phyloP scores from a whole-genome alignment of 2,329 filamentous ascomycete genomes.

The Zymoseptoria pseudotritici region DNA sequence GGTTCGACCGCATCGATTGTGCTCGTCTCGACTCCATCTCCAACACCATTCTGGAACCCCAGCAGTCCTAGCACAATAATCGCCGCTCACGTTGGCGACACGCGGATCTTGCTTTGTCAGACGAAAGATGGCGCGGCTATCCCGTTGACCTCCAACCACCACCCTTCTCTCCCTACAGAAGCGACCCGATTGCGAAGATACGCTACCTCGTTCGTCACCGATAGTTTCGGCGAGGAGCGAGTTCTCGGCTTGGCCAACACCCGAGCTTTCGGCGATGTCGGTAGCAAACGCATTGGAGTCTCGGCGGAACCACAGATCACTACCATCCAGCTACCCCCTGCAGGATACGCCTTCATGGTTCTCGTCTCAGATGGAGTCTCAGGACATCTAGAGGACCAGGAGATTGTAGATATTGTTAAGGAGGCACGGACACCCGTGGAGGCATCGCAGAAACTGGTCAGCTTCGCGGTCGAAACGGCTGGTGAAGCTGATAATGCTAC shows the following conservation, averaged over 20 bases:
- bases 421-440: constrained; percentile 87
- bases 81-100: constrained; percentile 89
- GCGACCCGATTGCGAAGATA: constrained; percentile 76
- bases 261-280: constrained; percentile 87
- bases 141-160: constrained; percentile 83
- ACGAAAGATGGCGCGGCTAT: constrained; percentile 73
- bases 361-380: constrained; percentile 85
- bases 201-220: constrained; percentile 78
- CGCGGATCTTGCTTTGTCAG: constrained; percentile 80
- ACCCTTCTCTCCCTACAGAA: constrained; percentile 81
- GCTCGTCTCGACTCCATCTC: constrained; percentile 84
- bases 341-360: constrained; percentile 82
- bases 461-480: constrained; percentile 80
- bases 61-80: constrained; percentile 74
- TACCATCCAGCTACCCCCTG: constrained; percentile 69
- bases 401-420: constrained; percentile 93
- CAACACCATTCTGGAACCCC: constrained; percentile 92
- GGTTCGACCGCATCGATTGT: constrained; percentile 87
- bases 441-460: constrained; percentile 69
- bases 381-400: constrained; percentile 79
- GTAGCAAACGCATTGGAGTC: constrained; percentile 84
- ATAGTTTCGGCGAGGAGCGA: constrained; percentile 95
- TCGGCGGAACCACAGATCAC: constrained; percentile 87
- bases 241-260: constrained; percentile 91
- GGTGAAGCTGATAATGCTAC: constrained; percentile 57